Conservation (phyloP, 2,329 filamentous ascomycete species). For the Aureobasidium sp. region DNA sequence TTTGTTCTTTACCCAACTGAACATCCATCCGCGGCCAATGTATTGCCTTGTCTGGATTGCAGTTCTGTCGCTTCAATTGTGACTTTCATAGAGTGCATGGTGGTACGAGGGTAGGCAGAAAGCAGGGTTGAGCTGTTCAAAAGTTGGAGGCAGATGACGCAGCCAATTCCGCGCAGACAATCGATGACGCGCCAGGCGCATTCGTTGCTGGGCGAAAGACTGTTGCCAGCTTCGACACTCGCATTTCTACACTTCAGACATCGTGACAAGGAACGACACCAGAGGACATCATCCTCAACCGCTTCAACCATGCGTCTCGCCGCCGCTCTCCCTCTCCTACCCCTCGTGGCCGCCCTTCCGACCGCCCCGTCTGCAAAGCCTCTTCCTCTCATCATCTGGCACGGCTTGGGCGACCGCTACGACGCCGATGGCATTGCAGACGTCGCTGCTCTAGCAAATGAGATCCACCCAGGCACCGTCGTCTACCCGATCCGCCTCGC, state of each 20-base stretch:
- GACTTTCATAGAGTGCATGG: too few relatives aligned
- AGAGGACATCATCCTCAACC: neutral
- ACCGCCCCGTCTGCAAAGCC: slow-evolving; percentile 38
- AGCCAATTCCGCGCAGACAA: neutral
- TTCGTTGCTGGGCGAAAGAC: neutral
- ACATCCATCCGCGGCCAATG: too few relatives aligned
- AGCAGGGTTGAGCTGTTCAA: neutral
- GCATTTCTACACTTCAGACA: neutral
- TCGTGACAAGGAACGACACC: neutral
- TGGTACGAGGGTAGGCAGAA: neutral
- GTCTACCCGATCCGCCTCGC: slow-evolving; percentile 72
- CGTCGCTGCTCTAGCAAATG: slow-evolving; percentile 64
- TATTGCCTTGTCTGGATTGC: too few relatives aligned
- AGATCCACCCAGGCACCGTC: slow-evolving; percentile 72
- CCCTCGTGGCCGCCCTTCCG: neutral
- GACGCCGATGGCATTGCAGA: slow-evolving; percentile 65
- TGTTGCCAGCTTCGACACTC: neutral
- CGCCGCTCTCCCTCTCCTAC: neutral
- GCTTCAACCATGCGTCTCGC: neutral
- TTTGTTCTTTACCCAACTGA: too few relatives aligned
- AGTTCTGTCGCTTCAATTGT: too few relatives aligned
- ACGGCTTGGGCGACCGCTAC: slow-evolving; percentile 74
- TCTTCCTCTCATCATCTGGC: slow-evolving; percentile 90
- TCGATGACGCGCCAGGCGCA: slow-evolving; percentile 4
- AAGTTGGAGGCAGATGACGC: neutral